Conservation (phyloP, 257 asterid species). For the Thymus quinquecostatus region DNA sequence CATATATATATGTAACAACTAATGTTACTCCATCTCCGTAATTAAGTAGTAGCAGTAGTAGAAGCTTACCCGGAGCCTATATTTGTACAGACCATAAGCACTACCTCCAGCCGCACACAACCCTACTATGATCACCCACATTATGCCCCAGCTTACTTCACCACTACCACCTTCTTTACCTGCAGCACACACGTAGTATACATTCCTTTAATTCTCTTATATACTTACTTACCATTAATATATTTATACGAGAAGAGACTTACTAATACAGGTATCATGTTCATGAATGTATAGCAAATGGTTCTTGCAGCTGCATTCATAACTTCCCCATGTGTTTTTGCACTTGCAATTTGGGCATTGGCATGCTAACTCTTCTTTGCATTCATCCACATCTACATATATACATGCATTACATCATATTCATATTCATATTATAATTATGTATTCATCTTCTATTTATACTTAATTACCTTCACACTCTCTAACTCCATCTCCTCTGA, state of each 20-base stretch:
- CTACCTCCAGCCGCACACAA: conserved; percentile 63
- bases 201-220: background rate
- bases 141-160: conserved; percentile 45
- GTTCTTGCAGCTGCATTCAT: conserved; percentile 49
- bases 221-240: background rate
- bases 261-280: conserved; percentile 49
- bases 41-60: background rate
- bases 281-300: conserved; percentile 47
- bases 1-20: no score
- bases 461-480: conserved; percentile 66
- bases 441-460: no score
- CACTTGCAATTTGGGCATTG: conserved; percentile 57
- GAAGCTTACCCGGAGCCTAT: conserved; percentile 70
- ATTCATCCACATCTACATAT: conserved; percentile 74
- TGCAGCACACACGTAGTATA: background rate
- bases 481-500: conserved; percentile 83
- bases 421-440: no score
- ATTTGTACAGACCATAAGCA: conserved; percentile 80
- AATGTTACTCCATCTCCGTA: no score
- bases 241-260: background rate
- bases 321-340: conserved; percentile 62
- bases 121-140: conserved; percentile 56
- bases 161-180: conserved; percentile 45
- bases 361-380: conserved; percentile 57
- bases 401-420: no score